Conservation (phyloP, 2,329 filamentous ascomycete genomes). For the Cladobotryum protrusum region DNA sequence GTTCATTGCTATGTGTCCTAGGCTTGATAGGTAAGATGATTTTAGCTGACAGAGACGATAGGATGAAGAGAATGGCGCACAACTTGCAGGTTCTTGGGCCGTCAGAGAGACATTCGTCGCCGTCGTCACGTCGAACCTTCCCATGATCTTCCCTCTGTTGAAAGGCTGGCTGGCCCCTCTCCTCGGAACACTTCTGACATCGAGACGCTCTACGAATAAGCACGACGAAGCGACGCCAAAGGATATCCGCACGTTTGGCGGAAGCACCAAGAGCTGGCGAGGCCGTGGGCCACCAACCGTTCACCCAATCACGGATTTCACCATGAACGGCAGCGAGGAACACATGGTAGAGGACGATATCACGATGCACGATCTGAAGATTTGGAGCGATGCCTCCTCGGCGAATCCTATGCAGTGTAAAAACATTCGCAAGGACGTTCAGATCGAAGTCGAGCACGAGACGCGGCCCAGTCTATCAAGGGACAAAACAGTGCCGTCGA, state of each 20-base stretch:
- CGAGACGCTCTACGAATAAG: slow-evolving; percentile 16
- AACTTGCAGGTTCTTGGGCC: slow-evolving; percentile 37
- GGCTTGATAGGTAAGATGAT: slow-evolving; percentile 1
- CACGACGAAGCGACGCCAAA: slow-evolving; percentile 16
- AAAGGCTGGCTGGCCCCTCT: slow-evolving; percentile 27
- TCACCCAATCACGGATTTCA: slow-evolving; percentile 14
- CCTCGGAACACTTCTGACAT: slow-evolving; percentile 18
- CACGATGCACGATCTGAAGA: slow-evolving; percentile 15
- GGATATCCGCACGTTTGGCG: slow-evolving; percentile 15
- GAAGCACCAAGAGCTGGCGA: slow-evolving; percentile 12
- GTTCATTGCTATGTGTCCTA: background rate
- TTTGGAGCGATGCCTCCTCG: slow-evolving; percentile 3
- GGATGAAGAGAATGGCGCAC: slow-evolving; percentile 35
- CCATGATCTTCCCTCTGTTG: slow-evolving; percentile 40
- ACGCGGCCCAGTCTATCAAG: too few species aligned
- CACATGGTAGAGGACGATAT: slow-evolving; percentile 16
- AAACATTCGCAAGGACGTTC: too few species aligned
- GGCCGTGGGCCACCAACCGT: slow-evolving; percentile 11
- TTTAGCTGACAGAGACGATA: slow-evolving; percentile 12
- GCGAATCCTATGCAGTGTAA: too few species aligned
- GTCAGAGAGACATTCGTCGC: slow-evolving; percentile 40
- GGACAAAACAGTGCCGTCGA: too few species aligned
- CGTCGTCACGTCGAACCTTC: slow-evolving; percentile 37
- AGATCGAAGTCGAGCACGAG: too few species aligned
- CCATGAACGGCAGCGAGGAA: slow-evolving; percentile 19